phyloP scores from a whole-genome alignment of 2,329 filamentous ascomycete genomes.

The Cercospora janseana region DNA sequence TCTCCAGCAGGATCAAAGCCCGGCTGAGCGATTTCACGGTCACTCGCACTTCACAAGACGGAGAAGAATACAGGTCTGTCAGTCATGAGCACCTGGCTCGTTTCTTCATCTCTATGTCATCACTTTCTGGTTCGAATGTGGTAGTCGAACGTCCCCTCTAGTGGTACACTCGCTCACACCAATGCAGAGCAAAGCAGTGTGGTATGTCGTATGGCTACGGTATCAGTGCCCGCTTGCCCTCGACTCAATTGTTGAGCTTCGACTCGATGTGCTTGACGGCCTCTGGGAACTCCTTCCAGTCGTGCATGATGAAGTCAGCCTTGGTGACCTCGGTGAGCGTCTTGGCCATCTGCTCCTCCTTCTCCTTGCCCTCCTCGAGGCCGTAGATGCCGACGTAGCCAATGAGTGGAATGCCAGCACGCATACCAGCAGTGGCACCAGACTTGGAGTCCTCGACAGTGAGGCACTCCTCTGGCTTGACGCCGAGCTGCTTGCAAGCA shows the following conservation, averaged over 20 bases:
- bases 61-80: neutral
- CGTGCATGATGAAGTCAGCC: conserved; percentile 50
- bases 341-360: conserved; percentile 52
- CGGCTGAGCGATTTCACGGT: no score
- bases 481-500: conserved; percentile 70
- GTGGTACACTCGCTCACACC: neutral
- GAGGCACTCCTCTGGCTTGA: conserved; percentile 68
- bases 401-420: conserved; percentile 76
- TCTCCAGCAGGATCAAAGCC: no score
- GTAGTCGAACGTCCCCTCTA: neutral
- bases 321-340: conserved; percentile 50
- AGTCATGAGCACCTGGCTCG: conserved; percentile 5
- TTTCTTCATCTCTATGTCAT: conserved; percentile 9
- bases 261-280: conserved; percentile 50
- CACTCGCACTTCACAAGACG: neutral
- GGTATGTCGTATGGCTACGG: neutral
- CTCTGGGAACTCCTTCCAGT: conserved; percentile 53
- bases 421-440: conserved; percentile 72
- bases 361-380: conserved; percentile 63
- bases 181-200: conserved; percentile 1
- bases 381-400: conserved; percentile 82
- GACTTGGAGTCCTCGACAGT: conserved; percentile 88
- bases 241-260: conserved; percentile 6
- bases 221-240: neutral
- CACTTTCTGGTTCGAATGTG: conserved; percentile 5